Evolutionary conservation across 225 moss, liverwort and hornwort species (phyloP).

Genomic region (Antitrichia curtipendula): DNA sequence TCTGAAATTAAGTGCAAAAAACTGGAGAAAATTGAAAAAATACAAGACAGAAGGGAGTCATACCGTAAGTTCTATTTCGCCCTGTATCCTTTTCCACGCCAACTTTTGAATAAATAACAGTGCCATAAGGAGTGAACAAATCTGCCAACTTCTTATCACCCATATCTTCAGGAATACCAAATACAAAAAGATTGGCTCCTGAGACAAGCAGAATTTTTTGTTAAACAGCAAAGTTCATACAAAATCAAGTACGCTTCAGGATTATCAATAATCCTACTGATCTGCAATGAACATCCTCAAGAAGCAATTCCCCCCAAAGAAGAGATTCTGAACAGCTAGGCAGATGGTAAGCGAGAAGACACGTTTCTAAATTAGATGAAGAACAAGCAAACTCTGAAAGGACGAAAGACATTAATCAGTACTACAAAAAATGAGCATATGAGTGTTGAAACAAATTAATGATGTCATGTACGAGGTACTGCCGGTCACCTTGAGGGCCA

Average conservation of each 20-base stretch:
- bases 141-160: conserved; percentile 57
- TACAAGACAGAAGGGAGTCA: neutral
- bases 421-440: neutral
- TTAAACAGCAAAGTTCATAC: neutral
- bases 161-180: conserved; percentile 63
- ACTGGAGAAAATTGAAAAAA: neutral
- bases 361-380: neutral
- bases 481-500: conserved; percentile 48
- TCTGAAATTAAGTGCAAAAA: neutral
- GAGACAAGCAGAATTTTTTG: neutral
- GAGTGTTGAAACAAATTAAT: neutral
- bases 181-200: conserved; percentile 57
- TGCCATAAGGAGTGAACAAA: conserved; percentile 42
- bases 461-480: neutral
- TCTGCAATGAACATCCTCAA: neutral
- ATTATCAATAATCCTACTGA: neutral
- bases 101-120: conserved; percentile 50
- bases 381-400: neutral
- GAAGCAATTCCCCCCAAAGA: neutral
- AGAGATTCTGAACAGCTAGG: neutral
- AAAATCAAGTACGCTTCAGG: neutral
- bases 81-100: conserved; percentile 68
- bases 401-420: neutral
- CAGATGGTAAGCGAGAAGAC: neutral
- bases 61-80: conserved; percentile 54